Evolutionary conservation across 345 rosid genomes (phyloP).

Genomic region (Hibiscus tridactylites): DNA sequence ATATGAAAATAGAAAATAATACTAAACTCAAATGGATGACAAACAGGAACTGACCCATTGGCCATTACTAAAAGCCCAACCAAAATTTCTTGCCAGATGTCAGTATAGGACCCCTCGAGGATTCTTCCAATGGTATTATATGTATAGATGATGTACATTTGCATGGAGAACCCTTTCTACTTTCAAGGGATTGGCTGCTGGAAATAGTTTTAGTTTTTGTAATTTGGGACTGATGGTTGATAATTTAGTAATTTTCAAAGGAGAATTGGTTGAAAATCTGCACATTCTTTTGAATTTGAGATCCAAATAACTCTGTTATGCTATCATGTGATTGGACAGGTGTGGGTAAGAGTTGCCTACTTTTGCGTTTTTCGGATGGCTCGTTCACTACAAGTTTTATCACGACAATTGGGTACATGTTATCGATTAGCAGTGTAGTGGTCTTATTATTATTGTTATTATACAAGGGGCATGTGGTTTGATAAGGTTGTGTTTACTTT

Average conservation of each 20-base stretch:
- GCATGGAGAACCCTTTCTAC: not conserved
- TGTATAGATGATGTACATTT: not conserved
- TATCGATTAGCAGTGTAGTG: not conserved
- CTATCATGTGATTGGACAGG: conserved; percentile 30
- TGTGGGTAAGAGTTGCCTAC: conserved; percentile 95
- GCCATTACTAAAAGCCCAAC: too few species aligned
- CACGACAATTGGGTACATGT: conserved; percentile 79
- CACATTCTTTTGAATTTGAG: not conserved
- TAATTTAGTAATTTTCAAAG: not conserved
- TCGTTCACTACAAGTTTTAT: conserved; percentile 97
- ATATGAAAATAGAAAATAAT: too few species aligned
- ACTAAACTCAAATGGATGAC: too few species aligned
- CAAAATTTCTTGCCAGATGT: too few species aligned
- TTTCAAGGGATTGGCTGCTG: not conserved
- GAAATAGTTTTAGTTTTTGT: not conserved
- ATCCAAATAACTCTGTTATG: not conserved
- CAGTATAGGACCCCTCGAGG: too few species aligned
- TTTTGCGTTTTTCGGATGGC: conserved; percentile 85
- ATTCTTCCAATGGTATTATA: not conserved
- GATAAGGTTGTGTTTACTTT: conserved; percentile 8
- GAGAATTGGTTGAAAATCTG: not conserved
- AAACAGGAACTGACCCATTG: too few species aligned
- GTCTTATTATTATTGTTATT: not conserved
- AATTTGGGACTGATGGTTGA: not conserved
- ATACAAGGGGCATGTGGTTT: not conserved